A percentile compares a stretch with the other conserved stretches of the same genome.
Evolutionary conservation across 768 basidiomycete genomes (phyloP).

Genomic region (Suillus subalutaceus): DNA sequence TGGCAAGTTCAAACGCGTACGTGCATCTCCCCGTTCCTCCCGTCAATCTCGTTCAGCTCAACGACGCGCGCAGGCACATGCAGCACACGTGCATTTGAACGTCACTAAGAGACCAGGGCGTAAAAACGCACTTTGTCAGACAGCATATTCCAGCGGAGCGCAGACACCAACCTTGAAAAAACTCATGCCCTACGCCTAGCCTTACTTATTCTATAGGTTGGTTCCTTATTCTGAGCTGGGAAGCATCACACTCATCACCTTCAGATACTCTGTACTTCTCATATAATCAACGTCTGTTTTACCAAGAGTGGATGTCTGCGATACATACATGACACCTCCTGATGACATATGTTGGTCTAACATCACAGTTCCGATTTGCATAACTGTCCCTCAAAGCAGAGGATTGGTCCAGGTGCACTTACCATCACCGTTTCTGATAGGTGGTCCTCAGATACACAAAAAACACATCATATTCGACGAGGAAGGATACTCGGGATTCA

Average conservation of each 20-base stretch:
- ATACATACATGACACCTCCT: neutral
- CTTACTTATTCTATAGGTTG: constrained; percentile 18
- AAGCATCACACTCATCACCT: neutral
- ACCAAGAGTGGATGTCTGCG: neutral
- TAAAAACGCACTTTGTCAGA: constrained; percentile 67
- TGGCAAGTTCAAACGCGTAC: constrained; percentile 74
- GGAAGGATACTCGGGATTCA: neutral
- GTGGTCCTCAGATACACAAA: neutral
- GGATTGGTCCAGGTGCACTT: neutral
- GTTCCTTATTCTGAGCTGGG: constrained; percentile 10
- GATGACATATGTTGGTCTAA: neutral
- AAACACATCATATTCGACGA: neutral
- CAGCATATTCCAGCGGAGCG: constrained; percentile 63
- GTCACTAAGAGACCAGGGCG: constrained; percentile 63
- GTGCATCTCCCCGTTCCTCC: constrained; percentile 25
- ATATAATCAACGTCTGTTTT: neutral
- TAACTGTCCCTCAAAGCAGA: neutral
- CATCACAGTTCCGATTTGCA: neutral
- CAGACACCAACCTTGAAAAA: constrained; percentile 74
- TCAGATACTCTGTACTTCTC: neutral
- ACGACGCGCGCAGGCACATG: constrained; percentile 53
- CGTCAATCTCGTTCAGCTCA: neutral
- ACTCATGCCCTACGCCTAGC: constrained; percentile 68
- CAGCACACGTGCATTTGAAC: constrained; percentile 76
- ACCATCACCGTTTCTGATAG: neutral